phyloP scores from a whole-genome alignment of 169 alveolate species.

The Eimeria maxima region DNA sequence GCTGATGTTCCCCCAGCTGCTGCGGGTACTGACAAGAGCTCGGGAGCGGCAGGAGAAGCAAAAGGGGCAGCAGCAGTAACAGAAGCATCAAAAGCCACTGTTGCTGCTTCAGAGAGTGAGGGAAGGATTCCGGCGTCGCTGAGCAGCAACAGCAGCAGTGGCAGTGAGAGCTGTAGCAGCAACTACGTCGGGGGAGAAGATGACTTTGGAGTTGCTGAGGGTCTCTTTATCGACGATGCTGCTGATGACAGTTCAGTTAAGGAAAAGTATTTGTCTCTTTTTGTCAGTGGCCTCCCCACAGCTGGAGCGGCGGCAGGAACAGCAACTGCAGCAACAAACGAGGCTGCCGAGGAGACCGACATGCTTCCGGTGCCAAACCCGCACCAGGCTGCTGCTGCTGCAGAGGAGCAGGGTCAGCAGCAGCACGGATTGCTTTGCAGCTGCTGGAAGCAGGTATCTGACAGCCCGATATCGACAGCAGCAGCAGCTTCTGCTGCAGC shows the following conservation, averaged over 20 bases:
- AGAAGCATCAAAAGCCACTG: background rate
- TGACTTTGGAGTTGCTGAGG: too few relatives aligned
- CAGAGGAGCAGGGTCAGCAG: background rate
- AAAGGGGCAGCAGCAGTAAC: background rate
- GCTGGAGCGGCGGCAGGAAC: background rate
- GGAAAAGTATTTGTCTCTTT: too few relatives aligned
- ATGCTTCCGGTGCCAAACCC: too few relatives aligned
- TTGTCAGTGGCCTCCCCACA: background rate
- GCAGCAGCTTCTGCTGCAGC: too few relatives aligned
- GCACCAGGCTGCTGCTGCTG: too few relatives aligned
- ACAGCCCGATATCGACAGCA: too few relatives aligned
- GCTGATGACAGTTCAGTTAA: background rate
- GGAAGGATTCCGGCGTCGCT: too few relatives aligned
- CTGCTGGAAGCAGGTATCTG: background rate
- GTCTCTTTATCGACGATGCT: background rate
- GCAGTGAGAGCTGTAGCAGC: too few relatives aligned
- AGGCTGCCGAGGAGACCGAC: too few relatives aligned
- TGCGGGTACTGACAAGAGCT: background rate
- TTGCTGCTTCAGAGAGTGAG: background rate
- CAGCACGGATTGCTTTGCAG: background rate
- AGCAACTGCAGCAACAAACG: slow-evolving; percentile 5
- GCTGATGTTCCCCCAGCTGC: slow-evolving; percentile 15
- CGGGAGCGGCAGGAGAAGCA: slow-evolving; percentile 2
- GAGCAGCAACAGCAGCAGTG: too few relatives aligned
- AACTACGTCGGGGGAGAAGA: too few relatives aligned